Conservation (phyloP, 176 grass and related monocot species). For the Stipa capillata region DNA sequence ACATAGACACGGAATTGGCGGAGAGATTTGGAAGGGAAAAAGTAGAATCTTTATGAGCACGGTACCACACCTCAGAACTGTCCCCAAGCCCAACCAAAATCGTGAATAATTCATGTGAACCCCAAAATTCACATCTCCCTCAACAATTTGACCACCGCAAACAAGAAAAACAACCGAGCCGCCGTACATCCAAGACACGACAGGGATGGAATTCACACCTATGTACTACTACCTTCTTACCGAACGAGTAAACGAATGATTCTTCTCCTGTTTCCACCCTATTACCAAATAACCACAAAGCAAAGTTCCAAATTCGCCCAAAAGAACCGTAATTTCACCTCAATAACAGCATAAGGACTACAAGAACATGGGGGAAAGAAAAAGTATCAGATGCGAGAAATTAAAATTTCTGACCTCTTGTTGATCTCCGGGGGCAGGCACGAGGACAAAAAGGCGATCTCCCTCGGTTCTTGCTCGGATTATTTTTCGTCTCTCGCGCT, state of each 20-base stretch:
- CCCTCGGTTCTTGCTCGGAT: slow-evolving; percentile 15
- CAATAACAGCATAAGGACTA: background rate
- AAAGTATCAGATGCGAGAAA: background rate
- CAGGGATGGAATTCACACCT: background rate
- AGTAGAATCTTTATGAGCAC: slow-evolving; percentile 23
- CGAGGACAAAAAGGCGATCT: background rate
- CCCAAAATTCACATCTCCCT: background rate
- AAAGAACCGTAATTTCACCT: background rate
- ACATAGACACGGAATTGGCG: background rate
- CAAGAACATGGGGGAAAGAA: background rate
- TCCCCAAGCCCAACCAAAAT: background rate
- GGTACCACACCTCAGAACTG: background rate
- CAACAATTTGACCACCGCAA: background rate
- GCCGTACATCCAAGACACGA: background rate
- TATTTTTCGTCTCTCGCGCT: too few species aligned
- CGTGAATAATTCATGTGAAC: too few species aligned
- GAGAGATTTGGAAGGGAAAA: background rate
- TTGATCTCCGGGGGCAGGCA: slow-evolving; percentile 23
- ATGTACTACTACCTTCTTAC: background rate
- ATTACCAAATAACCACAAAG: background rate
- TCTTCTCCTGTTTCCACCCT: background rate
- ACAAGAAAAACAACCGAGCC: background rate
- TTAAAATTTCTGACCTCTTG: background rate
- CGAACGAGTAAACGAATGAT: background rate
- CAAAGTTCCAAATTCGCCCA: background rate